A percentile compares a stretch with the other conserved stretches of the same genome.
phyloP scores from a whole-genome alignment of 768 basidiomycete species.

The Pisolithus orientalis region DNA sequence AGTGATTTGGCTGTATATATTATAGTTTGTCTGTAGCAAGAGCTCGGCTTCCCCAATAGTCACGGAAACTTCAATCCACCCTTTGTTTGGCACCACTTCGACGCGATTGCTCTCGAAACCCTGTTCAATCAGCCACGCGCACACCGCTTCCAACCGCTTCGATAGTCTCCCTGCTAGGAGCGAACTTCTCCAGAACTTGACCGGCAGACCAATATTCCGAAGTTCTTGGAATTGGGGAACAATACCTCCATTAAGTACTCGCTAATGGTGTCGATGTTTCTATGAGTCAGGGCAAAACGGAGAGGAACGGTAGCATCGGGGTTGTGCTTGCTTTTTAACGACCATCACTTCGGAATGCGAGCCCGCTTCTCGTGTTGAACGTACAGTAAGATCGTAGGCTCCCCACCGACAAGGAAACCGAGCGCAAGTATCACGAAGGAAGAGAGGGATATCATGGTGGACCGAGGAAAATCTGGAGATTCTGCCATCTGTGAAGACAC shows the following conservation, averaged over 20 bases:
- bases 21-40: slow-evolving; percentile 27
- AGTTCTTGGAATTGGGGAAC: slow-evolving; percentile 15
- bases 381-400: slow-evolving; percentile 15
- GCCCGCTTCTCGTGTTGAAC: slow-evolving; percentile 35
- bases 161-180: slow-evolving; percentile 33
- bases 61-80: slow-evolving; percentile 37
- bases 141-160: slow-evolving; percentile 33
- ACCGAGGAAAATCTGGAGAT: not conserved
- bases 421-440: slow-evolving; percentile 10
- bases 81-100: slow-evolving; percentile 23
- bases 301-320: slow-evolving; percentile 22
- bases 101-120: slow-evolving; percentile 33
- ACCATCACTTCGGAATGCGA: slow-evolving; percentile 24
- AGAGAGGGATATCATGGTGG: slow-evolving; percentile 12
- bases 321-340: slow-evolving; percentile 29
- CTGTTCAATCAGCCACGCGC: slow-evolving; percentile 31
- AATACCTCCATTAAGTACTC: slow-evolving; percentile 26
- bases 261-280: slow-evolving; percentile 21
- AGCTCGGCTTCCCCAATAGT: slow-evolving; percentile 38
- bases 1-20: slow-evolving; percentile 13
- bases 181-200: slow-evolving; percentile 35
- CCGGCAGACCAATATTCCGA: slow-evolving; percentile 27
- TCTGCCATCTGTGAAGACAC: not conserved
- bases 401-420: slow-evolving; percentile 13
- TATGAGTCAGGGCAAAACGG: slow-evolving; percentile 28